Base-by-base conservation (phyloP, 202 grass and related monocot species). In the Schoenoplectus tabernaemontani region DNA sequence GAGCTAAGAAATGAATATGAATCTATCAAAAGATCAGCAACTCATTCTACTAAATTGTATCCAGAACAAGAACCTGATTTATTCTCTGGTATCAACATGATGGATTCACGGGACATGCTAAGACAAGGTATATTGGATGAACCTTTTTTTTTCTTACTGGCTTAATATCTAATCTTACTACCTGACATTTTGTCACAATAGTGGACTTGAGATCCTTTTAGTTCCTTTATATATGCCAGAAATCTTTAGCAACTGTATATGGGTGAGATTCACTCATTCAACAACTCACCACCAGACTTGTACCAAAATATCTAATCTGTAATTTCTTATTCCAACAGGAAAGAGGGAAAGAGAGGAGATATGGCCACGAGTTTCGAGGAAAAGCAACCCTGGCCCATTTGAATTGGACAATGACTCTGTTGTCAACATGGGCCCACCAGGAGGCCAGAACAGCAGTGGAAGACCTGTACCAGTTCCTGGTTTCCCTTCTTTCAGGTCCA, bases 1-100 rank as follows among this genome's bases (percentile, higher is more conserved):
- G 87, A 91, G 72, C 54, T 97, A 59, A 97, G 93, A 81, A 86
- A 59, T 15, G 90, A 93, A 54, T 93, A 93, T 62, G 87, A 97
- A 34, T 93, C 85, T 1, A 34, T 76, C 41, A 91, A 91, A 83
- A 85, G 90, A 38, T 97, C 85, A 46, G 85, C 88, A 47, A 79
- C 91, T 80, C 85, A 87, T 74, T 83, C 93, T 79, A 78, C 80
- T 11, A 89, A 88, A 69, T 89, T 34, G 4, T 65, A 33, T 24
- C 23, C 83, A 77, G 85, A 83, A 89, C 64, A 78, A 79, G 88
- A 93, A 68, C 76, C 88, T 59, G 88, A 91, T 77, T 34, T 88
- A 30, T 97, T 97, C 76, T 76, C 88, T 83, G 87, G 88, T 78
- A 82, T 89, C 75, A 86, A 88, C 64, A 85, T 86, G 54, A 82